These are phyloP conservation scores for Aplosporella prunicola DNA, from an alignment of 2,329 filamentous ascomycete genomes.

Conservation along the genomic window DNA sequence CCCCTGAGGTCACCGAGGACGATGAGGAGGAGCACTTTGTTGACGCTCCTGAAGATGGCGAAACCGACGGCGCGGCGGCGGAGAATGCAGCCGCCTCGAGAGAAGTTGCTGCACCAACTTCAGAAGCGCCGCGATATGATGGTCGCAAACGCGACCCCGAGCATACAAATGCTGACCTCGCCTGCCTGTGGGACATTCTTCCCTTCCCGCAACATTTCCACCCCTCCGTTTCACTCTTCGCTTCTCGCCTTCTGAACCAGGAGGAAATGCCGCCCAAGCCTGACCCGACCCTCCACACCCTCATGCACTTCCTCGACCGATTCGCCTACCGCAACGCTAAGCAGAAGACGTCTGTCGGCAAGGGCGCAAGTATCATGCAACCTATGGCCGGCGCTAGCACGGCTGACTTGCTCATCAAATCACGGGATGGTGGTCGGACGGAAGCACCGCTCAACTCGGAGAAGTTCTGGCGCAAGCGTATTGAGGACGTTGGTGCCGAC, in stretches of 20 bases:
- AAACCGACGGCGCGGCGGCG: conserved; percentile 29
- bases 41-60: conserved; percentile 51
- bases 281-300: conserved; percentile 77
- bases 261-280: conserved; percentile 74
- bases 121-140: conserved; percentile 50
- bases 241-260: conserved; percentile 56
- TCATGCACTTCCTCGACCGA: conserved; percentile 93
- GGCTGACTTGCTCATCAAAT: conserved; percentile 51
- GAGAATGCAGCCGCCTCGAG: background rate
- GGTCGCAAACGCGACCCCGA: conserved; percentile 85
- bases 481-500: conserved; percentile 77
- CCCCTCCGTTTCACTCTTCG: conserved; percentile 81
- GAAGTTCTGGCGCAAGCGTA: conserved; percentile 82
- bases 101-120: no score
- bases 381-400: conserved; percentile 61
- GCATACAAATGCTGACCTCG: conserved; percentile 83
- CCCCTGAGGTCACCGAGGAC: conserved; percentile 65
- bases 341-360: conserved; percentile 47
- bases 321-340: conserved; percentile 98
- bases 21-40: conserved; percentile 65
- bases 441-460: conserved; percentile 71
- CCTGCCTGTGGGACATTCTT: conserved; percentile 86
- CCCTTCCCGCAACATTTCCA: conserved; percentile 80
- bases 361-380: conserved; percentile 93
- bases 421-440: conserved; percentile 48